These are phyloP conservation scores for Eucalyptus curtisii DNA, from an alignment of 345 rosid genomes.

Conservation along the genomic window DNA sequence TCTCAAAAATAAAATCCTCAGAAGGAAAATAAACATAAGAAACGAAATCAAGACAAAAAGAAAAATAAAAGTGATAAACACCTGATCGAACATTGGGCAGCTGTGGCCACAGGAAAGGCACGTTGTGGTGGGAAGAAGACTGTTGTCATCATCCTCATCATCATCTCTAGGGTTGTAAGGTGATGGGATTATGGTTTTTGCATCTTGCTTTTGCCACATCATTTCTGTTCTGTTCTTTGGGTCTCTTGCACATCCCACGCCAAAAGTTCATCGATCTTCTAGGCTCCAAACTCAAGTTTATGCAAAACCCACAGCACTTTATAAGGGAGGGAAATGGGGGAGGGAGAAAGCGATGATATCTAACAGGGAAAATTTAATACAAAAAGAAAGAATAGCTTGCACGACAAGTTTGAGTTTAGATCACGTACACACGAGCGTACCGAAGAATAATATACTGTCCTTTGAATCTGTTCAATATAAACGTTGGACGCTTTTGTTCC, in stretches of 20 bases:
- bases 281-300: background rate
- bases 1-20: background rate
- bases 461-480: background rate
- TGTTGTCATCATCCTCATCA: background rate
- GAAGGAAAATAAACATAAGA: background rate
- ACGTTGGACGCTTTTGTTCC: background rate
- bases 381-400: background rate
- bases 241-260: background rate
- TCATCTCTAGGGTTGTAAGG: background rate
- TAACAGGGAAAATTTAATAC: background rate
- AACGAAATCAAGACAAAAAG: background rate
- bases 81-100: conserved; percentile 53
- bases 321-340: background rate
- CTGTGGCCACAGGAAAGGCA: conserved; percentile 82
- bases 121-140: background rate
- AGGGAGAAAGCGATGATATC: background rate
- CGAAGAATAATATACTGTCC: background rate
- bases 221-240: background rate
- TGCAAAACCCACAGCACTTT: accelerated
- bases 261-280: background rate
- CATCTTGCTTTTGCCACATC: background rate
- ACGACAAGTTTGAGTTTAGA: background rate
- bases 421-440: background rate
- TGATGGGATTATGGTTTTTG: background rate
- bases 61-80: background rate